Conservation (phyloP, 192 early-diverging fungal genomes). For the Allomyces macrogynus region DNA sequence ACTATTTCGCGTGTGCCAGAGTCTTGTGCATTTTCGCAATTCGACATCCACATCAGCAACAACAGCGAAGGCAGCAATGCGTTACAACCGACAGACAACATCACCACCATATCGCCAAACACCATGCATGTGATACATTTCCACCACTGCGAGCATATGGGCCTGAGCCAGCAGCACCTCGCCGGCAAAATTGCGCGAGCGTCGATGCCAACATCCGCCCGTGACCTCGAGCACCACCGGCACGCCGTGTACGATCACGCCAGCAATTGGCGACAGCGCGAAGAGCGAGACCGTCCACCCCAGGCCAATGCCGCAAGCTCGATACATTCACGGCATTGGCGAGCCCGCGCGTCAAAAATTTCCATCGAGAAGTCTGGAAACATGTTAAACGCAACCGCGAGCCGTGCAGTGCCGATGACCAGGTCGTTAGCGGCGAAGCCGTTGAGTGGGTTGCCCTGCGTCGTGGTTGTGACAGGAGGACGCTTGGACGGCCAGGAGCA, state of each 20-base stretch:
- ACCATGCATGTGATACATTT: too few relatives aligned
- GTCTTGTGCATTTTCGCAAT: too few relatives aligned
- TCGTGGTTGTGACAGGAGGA: conserved; percentile 71
- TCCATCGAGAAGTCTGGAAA: conserved; percentile 83
- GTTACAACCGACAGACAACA: too few relatives aligned
- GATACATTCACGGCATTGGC: too few relatives aligned
- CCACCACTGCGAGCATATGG: too few relatives aligned
- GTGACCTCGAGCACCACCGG: not conserved
- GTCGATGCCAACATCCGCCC: not conserved
- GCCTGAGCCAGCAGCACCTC: not conserved
- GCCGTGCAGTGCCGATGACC: conserved; percentile 67
- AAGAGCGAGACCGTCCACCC: not conserved
- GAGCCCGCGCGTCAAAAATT: conserved; percentile 53
- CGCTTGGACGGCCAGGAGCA: too few relatives aligned
- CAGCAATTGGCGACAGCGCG: not conserved
- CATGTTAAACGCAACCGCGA: conserved; percentile 84
- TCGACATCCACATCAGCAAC: too few relatives aligned
- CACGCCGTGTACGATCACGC: not conserved
- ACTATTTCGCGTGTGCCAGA: too few relatives aligned
- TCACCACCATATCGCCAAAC: too few relatives aligned
- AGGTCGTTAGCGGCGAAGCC: conserved; percentile 60
- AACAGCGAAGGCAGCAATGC: too few relatives aligned
- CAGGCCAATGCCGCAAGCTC: not conserved
- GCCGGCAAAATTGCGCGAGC: not conserved
- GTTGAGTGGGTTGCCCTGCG: conserved; percentile 70